Percentiles rank a stretch among this genome's conserved stretches.
Conservation (phyloP, 2,329 filamentous ascomycete species). For the Fusarium pseudograminearum region DNA sequence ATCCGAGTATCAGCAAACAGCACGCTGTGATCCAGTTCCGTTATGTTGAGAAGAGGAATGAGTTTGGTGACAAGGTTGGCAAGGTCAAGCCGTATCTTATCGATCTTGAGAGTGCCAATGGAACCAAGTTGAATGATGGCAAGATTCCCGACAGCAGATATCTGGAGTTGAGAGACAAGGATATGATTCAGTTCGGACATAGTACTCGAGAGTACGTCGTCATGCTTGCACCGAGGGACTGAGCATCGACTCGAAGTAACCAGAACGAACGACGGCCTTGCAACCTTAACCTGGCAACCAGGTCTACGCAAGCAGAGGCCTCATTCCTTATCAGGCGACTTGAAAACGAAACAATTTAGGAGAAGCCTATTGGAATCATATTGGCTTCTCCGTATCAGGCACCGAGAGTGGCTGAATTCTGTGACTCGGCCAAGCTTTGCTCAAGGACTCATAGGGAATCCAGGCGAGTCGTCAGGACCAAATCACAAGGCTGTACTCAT, state of each 20-base stretch:
- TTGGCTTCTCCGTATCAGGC: neutral
- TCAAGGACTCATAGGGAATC: neutral
- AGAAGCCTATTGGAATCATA: neutral
- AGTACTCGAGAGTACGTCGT: constrained; percentile 96
- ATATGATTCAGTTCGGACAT: constrained; percentile 88
- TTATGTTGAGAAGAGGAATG: constrained; percentile 83
- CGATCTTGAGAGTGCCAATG: constrained; percentile 93
- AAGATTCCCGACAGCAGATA: constrained; percentile 80
- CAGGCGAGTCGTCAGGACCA: neutral
- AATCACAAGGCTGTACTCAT: neutral
- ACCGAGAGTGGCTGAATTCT: neutral
- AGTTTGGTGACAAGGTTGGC: constrained; percentile 86
- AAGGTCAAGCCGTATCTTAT: constrained; percentile 89
- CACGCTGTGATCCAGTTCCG: constrained; percentile 96
- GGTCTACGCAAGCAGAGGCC: neutral
- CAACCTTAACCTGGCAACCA: neutral
- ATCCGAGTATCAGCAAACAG: constrained; percentile 94
- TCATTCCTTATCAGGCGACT: neutral
- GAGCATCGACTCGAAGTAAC: constrained; percentile 1
- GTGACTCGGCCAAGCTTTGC: constrained; percentile 24
- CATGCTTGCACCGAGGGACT: constrained; percentile 75
- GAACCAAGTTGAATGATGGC: constrained; percentile 84
- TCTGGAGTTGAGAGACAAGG: constrained; percentile 87
- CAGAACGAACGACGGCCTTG: neutral
- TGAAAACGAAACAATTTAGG: neutral